Base-by-base conservation (phyloP, 129 eudicot species). In the Lonicera japonica region DNA sequence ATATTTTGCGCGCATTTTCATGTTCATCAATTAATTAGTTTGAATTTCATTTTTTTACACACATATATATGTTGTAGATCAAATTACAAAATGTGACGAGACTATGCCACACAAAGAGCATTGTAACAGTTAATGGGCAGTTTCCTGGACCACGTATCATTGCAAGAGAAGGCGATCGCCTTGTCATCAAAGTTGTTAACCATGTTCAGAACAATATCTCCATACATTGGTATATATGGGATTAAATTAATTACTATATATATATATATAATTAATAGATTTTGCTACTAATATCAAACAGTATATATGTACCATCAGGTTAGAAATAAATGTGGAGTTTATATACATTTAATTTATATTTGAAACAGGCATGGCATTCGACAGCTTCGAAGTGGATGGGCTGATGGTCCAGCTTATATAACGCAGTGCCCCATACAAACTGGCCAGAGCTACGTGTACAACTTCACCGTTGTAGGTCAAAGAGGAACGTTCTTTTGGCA, bases 401-500 rank as follows among this genome's bases (percentile, higher is more conserved):
- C 86, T 0, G 86, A 80, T 60, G 86, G 82, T 29, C 82, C 86
- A 0, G 83, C 83, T 5, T 78, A 78, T 25, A 21, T 78, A n/a
- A 64, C 79, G 14, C 85, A 80, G 19, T 80, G 80, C 11, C 82
- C 82, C 21, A 81, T 81, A 12, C 82, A 81, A 70, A 81, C 77
- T 11, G 86, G 86, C 12, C 82, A 71, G n/a, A 75, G 73, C 57
- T 75, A 80, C 48, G 65, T 75, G 13, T 80, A 80, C 40, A 80
- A 80, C 50, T 80, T 56, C 64, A 80, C 81, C 8, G 47, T 80
- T 34, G 68, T 69, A 14, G 86, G 86, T 3, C 86, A 80, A 69
- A 65, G 86, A 22, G 82, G 86, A 48, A 80, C 86, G 18, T 64
- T 80, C 23, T 80, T 36, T 21, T 71, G 80, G 85, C 84, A 79